These are phyloP conservation scores for Limonomyces culmigenus DNA, from an alignment of 1,284 basidiomycete species.

Conservation along the genomic window DNA sequence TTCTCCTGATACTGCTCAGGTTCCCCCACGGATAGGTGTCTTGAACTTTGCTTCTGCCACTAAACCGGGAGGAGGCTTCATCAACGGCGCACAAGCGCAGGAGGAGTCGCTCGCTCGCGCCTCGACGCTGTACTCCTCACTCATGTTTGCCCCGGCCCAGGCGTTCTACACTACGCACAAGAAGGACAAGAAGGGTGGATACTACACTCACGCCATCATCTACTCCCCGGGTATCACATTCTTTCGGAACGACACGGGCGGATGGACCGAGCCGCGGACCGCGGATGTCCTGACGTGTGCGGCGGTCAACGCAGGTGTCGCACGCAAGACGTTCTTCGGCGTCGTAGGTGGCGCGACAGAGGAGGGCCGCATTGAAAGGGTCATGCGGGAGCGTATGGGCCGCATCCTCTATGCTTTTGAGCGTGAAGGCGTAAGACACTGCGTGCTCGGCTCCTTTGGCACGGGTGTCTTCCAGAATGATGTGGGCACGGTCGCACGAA, in stretches of 20 bases:
- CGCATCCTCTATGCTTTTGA: conserved; percentile 49
- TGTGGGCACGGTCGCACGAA: conserved; percentile 21
- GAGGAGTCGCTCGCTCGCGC: conserved; percentile 59
- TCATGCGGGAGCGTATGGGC: conserved; percentile 54
- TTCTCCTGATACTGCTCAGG: too few relatives aligned
- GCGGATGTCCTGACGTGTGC: conserved; percentile 47
- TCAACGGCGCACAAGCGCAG: conserved; percentile 46
- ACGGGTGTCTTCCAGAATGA: conserved; percentile 56
- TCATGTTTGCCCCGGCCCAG: conserved; percentile 32
- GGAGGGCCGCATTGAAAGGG: conserved; percentile 30
- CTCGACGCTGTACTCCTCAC: conserved; percentile 41
- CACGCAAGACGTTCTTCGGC: conserved; percentile 20
- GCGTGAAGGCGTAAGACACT: conserved; percentile 29
- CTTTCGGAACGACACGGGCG: conserved; percentile 38
- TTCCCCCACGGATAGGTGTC: conserved; percentile 28
- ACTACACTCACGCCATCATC: conserved; percentile 52
- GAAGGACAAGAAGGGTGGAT: conserved; percentile 27
- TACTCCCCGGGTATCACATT: conserved; percentile 41
- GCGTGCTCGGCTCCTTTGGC: conserved; percentile 59
- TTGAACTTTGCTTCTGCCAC: conserved; percentile 58
- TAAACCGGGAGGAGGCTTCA: conserved; percentile 53
- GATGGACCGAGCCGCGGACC: conserved; percentile 32
- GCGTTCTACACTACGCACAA: conserved; percentile 41
- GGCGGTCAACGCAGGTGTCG: conserved; percentile 51
- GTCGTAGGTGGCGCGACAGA: conserved; percentile 19